These are phyloP conservation scores for Colletotrichum orchidophilum DNA, from an alignment of 2,329 filamentous ascomycete genomes.

Conservation along the genomic window DNA sequence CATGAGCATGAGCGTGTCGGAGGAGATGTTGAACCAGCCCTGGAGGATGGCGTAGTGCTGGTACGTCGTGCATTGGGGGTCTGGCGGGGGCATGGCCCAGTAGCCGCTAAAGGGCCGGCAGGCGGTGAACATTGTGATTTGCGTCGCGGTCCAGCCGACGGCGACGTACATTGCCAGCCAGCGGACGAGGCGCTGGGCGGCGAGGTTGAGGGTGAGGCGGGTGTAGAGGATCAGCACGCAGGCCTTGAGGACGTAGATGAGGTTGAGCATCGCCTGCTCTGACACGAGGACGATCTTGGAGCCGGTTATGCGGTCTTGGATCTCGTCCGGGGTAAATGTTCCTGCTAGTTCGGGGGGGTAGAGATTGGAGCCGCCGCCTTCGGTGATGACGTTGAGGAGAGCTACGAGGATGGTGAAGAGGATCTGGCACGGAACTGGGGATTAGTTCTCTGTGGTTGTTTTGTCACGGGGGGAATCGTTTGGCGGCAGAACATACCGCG, in stretches of 20 bases:
- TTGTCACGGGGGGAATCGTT: no score
- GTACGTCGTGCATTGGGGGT: conserved; percentile 57
- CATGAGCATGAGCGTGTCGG: conserved; percentile 56
- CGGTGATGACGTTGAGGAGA: conserved; percentile 10
- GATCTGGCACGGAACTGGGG: not conserved
- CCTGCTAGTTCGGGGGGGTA: conserved; percentile 47
- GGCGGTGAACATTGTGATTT: conserved; percentile 56
- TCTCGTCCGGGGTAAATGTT: conserved; percentile 42
- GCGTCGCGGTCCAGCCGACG: conserved; percentile 51
- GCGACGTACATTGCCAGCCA: conserved; percentile 50
- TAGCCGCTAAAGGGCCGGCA: conserved; percentile 57
- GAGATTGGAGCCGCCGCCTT: conserved; percentile 43
- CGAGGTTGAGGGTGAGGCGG: conserved; percentile 50
- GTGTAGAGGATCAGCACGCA: conserved; percentile 56
- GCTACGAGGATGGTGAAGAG: conserved; percentile 16
- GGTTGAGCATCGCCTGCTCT: conserved; percentile 50
- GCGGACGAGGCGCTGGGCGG: conserved; percentile 44
- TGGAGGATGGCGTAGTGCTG: conserved; percentile 57
- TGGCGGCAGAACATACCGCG: not conserved
- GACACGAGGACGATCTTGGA: conserved; percentile 54
- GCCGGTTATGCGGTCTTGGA: conserved; percentile 51
- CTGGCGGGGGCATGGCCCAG: conserved; percentile 56
- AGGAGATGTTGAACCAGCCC: conserved; percentile 57
- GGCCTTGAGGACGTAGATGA: conserved; percentile 46
- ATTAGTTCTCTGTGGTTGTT: not conserved